phyloP scores from a whole-genome alignment of 495 filamentous ascomycete species.

The Penicillium dipodomyicola region DNA sequence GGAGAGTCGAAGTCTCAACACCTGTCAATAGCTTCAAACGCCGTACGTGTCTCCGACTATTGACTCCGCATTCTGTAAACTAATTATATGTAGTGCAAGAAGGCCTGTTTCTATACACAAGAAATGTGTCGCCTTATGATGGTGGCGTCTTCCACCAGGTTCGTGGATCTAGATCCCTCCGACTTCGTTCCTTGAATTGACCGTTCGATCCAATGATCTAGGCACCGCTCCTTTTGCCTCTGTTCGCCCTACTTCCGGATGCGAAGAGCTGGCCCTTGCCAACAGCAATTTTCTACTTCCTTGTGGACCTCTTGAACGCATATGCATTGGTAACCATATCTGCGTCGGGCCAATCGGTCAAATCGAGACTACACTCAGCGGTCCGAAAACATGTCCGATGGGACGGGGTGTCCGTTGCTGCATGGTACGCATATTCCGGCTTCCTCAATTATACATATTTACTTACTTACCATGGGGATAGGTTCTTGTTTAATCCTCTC shows the following conservation, averaged over 20 bases:
- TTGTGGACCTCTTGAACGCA: conserved; percentile 80
- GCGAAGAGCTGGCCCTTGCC: conserved; percentile 61
- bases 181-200: conserved; percentile 11
- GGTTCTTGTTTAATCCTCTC: conserved; percentile 93
- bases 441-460: background rate
- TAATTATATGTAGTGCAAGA: conserved; percentile 71
- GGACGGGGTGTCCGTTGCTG: conserved; percentile 73
- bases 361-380: conserved; percentile 71
- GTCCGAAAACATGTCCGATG: conserved; percentile 73
- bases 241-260: conserved; percentile 83
- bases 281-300: conserved; percentile 76
- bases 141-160: conserved; percentile 96
- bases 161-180: conserved; percentile 15
- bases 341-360: conserved; percentile 72
- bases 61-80: conserved; percentile 1
- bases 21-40: conserved; percentile 97
- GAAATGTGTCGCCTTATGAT: conserved; percentile 96
- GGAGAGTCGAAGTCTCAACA: conserved; percentile 93
- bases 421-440: conserved; percentile 53
- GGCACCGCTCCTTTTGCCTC: conserved; percentile 85
- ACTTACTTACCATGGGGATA: conserved; percentile 31
- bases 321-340: conserved; percentile 79
- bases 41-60: conserved; percentile 52
- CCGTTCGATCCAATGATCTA: conserved; percentile 26
- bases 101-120: conserved; percentile 91